Percentiles rank a stretch among this genome's conserved stretches.
phyloP scores from a whole-genome alignment of 352 stramenopile species.

The Pythium vanterpoolii region DNA sequence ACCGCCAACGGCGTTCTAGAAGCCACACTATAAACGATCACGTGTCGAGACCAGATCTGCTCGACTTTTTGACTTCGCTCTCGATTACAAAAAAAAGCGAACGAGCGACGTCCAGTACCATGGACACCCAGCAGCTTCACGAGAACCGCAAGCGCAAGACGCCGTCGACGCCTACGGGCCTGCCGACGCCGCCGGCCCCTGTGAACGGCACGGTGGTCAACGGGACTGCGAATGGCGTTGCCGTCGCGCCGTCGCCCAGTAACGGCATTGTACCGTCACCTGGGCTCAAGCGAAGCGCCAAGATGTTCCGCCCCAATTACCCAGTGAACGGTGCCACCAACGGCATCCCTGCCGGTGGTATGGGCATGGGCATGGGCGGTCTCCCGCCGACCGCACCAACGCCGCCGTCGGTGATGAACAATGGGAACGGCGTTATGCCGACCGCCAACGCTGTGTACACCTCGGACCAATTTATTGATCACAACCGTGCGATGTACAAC shows the following conservation, averaged over 20 bases:
- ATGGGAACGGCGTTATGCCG: slow-evolving; percentile 9
- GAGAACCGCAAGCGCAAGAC: slow-evolving; percentile 79
- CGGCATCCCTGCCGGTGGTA: slow-evolving; percentile 4
- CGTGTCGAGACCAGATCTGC: neutral
- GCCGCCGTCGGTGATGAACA: slow-evolving; percentile 11
- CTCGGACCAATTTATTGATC: slow-evolving; percentile 70
- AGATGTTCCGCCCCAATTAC: slow-evolving; percentile 28
- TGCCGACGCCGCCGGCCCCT: slow-evolving; percentile 1
- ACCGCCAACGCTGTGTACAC: slow-evolving; percentile 33
- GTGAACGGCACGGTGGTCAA: slow-evolving; percentile 1
- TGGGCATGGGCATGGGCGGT: too few species aligned
- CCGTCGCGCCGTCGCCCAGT: slow-evolving; percentile 1
- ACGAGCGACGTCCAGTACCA: too few species aligned
- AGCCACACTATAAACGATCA: neutral
- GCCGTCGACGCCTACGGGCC: slow-evolving; percentile 37
- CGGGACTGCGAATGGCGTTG: neutral
- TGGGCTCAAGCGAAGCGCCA: slow-evolving; percentile 22
- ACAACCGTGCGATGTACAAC: slow-evolving; percentile 74
- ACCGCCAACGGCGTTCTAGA: neutral
- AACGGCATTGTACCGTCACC: slow-evolving; percentile 17
- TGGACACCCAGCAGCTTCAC: slow-evolving; percentile 20
- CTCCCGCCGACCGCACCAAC: slow-evolving; percentile 11
- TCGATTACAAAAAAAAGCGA: neutral
- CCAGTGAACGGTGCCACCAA: slow-evolving; percentile 16
- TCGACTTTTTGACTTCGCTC: neutral